Conservation (phyloP, 768 basidiomycete genomes). For the Leccinum disarticulatum region DNA sequence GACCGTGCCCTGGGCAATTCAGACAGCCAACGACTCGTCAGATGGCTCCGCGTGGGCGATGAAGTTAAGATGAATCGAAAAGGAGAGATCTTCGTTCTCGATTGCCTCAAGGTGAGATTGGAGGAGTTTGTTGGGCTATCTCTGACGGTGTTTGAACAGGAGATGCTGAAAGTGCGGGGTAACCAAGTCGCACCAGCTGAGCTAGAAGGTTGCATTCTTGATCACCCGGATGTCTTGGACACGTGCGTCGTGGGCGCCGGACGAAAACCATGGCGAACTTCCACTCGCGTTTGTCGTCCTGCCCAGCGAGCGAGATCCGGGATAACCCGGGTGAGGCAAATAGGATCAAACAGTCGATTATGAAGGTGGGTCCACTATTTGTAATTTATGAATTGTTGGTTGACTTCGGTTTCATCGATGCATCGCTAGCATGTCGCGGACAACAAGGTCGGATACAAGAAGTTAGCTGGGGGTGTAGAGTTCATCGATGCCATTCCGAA, state of each 20-base stretch:
- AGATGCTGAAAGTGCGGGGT: conserved; percentile 67
- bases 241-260: conserved; percentile 63
- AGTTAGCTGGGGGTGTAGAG: conserved; percentile 58
- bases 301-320: conserved; percentile 37
- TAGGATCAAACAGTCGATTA: conserved; percentile 42
- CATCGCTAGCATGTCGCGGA: conserved; percentile 54
- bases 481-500: conserved; percentile 64
- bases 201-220: conserved; percentile 61
- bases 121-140: neutral
- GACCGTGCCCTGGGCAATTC: neutral
- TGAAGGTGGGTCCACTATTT: conserved; percentile 45
- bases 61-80: conserved; percentile 64
- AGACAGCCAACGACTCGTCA: conserved; percentile 18
- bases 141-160: conserved; percentile 37
- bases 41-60: conserved; percentile 71
- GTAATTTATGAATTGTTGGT: neutral
- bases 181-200: conserved; percentile 65
- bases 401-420: neutral
- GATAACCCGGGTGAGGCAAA: conserved; percentile 34
- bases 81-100: conserved; percentile 66
- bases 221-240: conserved; percentile 60
- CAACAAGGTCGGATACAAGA: conserved; percentile 59
- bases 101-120: conserved; percentile 63
- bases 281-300: conserved; percentile 64
- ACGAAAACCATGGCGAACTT: conserved; percentile 76